Evolutionary conservation across 2,329 filamentous ascomycete species (phyloP), one percentile per base, ranked within the genome.

Genomic region (Torrubiella hemipterigena): DNA sequence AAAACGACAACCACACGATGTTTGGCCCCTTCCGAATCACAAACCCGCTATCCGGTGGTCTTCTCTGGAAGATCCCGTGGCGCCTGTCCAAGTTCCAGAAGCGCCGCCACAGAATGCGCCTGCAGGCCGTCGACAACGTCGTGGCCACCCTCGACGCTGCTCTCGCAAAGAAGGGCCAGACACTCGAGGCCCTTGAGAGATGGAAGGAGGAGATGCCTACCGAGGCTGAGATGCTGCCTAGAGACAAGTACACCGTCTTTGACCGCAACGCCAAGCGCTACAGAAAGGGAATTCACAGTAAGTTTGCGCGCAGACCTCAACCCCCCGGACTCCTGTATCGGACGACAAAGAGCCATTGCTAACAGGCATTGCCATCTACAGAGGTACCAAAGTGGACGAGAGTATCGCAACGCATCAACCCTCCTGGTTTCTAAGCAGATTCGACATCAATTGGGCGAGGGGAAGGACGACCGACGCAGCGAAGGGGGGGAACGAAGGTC

Each of bases 241-340:
- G 75, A 59, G 91, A 98, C 63, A 98, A 98, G 63, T 98, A 98
- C 63, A 94, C 85, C 17, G 81, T 98, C 49, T 98, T 96, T 59
- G 89, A 94, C 59, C 78, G 87, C 47, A 95, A 96, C 60, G 86
- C 82, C 55, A 93, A 87, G 75, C 78, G 74, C 47, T 98, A 96
- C 58, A 71, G 91, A 54, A 98, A 98, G 74, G 84, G 86, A 34
- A 87, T 98, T 56, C 89, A 96, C 62, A 96, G 87, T 94, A 70
- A 47, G 85, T 75, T 34, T 11, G 27, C 17, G 7, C n/a, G n/a
- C n/a, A n/a, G n/a, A n/a, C n/a, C n/a, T n/a, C n/a, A n/a, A n/a
- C n/a, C n/a, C n/a, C n/a, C n/a, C n/a, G n/a, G n/a, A n/a, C n/a
- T n/a, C n/a, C n/a, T n/a, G n/a, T n/a, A n/a, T 6, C 22, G 14